A percentile compares a stretch with the other conserved stretches of the same genome.
Conservation (phyloP, 148 eudicot genomes). For the Nyssa sinensis region DNA sequence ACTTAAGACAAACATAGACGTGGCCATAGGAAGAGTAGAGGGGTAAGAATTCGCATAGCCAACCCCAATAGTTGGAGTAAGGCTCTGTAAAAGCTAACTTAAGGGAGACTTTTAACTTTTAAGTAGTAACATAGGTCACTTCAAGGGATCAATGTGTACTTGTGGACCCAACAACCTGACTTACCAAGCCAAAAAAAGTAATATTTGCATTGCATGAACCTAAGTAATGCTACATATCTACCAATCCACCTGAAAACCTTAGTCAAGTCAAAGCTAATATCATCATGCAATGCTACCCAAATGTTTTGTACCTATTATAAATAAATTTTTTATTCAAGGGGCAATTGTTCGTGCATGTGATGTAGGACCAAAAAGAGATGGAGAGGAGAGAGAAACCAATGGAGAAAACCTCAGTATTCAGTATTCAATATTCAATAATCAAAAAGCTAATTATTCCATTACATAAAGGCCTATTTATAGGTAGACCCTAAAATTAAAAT, state of each 20-base stretch:
- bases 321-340: too few species aligned
- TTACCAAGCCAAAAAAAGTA: neutral
- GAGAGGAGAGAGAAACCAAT: too few species aligned
- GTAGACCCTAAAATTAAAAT: too few species aligned
- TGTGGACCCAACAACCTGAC: neutral
- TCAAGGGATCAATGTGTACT: neutral
- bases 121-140: neutral
- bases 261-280: neutral
- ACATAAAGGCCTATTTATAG: too few species aligned
- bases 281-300: neutral
- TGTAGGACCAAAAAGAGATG: too few species aligned
- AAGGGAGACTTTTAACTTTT: neutral
- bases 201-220: neutral
- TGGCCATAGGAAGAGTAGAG: neutral
- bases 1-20: neutral
- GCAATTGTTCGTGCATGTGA: too few species aligned
- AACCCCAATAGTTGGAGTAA: neutral
- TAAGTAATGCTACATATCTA: neutral
- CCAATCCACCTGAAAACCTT: neutral
- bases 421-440: too few species aligned
- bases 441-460: too few species aligned
- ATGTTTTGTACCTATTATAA: neutral
- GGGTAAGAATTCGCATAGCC: neutral
- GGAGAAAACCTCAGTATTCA: too few species aligned
- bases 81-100: neutral